Conservation (phyloP, 768 basidiomycete species). For the Asterophora parasitica region DNA sequence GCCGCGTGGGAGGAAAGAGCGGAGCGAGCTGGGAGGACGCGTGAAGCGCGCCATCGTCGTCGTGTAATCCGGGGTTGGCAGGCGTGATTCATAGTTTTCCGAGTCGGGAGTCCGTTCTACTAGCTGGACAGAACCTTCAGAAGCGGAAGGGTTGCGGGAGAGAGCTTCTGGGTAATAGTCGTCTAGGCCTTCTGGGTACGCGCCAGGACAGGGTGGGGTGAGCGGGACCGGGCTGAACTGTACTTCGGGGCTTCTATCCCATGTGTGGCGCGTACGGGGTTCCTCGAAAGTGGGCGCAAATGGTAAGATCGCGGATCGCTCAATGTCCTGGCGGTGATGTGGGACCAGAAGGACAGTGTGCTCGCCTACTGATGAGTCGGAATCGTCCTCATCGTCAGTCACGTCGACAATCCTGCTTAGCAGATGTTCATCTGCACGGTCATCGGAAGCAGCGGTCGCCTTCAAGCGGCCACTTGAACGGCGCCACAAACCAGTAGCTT, state of each 20-base stretch:
- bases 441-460: neutral
- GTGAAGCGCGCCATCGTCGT: neutral
- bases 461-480: conserved; percentile 8
- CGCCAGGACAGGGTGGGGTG: conserved; percentile 9
- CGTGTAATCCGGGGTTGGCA: conserved; percentile 19
- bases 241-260: neutral
- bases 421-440: neutral
- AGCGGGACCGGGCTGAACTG: conserved; percentile 11
- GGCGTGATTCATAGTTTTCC: too few species aligned
- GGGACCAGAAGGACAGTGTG: conserved; percentile 1
- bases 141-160: conserved; percentile 3
- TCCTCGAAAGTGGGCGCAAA: neutral
- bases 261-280: neutral
- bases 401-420: neutral
- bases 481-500: too few species aligned
- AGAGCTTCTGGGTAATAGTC: conserved; percentile 5
- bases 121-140: too few species aligned
- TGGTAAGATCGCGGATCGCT: neutral
- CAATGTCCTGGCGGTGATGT: neutral
- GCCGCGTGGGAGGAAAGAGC: conserved; percentile 14
- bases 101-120: too few species aligned
- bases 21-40: conserved; percentile 7
- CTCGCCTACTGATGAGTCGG: neutral
- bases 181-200: too few species aligned
- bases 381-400: conserved; percentile 1